Evolutionary conservation across 352 stramenopile species (phyloP).

Genomic region (Phytophthora parvispora): DNA sequence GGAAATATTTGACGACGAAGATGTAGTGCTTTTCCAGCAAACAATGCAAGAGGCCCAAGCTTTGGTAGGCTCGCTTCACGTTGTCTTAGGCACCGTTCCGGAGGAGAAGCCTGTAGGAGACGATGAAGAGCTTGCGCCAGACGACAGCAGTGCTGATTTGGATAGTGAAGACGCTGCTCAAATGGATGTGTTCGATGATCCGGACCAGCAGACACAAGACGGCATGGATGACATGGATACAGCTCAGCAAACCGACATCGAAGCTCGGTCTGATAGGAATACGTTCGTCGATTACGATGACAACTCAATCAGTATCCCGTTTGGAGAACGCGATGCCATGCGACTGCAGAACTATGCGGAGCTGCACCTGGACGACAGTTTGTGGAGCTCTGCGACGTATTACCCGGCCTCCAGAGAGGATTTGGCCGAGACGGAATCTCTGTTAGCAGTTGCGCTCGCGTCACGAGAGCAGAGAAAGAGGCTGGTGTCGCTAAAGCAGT

Average conservation of each 20-base stretch:
- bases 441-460: constrained; percentile 39
- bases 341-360: constrained; percentile 35
- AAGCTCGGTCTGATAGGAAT: not conserved
- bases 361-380: constrained; percentile 45
- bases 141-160: constrained; percentile 5
- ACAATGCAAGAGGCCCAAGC: constrained; percentile 36
- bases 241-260: constrained; percentile 1
- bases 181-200: constrained; percentile 3
- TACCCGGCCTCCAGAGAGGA: constrained; percentile 27
- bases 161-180: constrained; percentile 12
- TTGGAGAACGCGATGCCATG: constrained; percentile 30
- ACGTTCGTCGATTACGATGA: constrained; percentile 2
- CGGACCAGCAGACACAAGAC: constrained; percentile 10
- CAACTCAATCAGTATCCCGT: constrained; percentile 11
- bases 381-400: constrained; percentile 43
- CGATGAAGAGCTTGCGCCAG: constrained; percentile 3
- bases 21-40: constrained; percentile 33
- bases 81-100: constrained; percentile 30
- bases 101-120: constrained; percentile 23
- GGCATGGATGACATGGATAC: constrained; percentile 1
- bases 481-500: constrained; percentile 66
- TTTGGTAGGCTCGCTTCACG: constrained; percentile 40
- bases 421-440: constrained; percentile 10
- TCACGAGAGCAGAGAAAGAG: constrained; percentile 64
- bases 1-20: constrained; percentile 21